Conservation (phyloP, 495 filamentous ascomycete species). For the Viridothelium virens region DNA sequence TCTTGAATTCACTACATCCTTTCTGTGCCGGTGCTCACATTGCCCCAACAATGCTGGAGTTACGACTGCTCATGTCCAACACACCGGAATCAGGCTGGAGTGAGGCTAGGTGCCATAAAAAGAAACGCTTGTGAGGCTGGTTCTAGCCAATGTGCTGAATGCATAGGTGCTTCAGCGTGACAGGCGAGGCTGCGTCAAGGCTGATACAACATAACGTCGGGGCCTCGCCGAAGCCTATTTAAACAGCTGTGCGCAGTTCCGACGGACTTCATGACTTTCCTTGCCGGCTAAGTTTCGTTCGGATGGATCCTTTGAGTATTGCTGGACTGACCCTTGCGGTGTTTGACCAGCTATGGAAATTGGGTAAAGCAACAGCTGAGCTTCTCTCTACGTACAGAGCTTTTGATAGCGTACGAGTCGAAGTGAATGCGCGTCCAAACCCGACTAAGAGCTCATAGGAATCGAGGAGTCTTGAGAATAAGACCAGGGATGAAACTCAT, state of each 20-base stretch:
- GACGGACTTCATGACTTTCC: not conserved
- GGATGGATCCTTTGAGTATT: slow-evolving; percentile 5
- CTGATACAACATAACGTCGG: not conserved
- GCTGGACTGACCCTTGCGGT: not conserved
- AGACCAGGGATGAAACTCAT: not conserved
- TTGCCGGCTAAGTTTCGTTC: not conserved
- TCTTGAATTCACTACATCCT: not conserved
- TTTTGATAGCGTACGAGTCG: not conserved
- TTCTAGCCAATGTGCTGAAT: not conserved
- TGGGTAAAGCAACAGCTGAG: not conserved
- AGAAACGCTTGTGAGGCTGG: not conserved
- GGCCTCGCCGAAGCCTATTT: not conserved
- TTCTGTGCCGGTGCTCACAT: not conserved
- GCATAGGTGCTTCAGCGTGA: not conserved
- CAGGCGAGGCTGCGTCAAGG: not conserved
- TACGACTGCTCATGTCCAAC: not conserved
- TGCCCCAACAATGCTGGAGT: not conserved
- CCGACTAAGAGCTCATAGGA: not conserved
- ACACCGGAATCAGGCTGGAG: not conserved
- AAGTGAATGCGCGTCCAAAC: not conserved
- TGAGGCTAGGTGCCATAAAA: not conserved
- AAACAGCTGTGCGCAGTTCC: not conserved
- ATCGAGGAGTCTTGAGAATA: not conserved
- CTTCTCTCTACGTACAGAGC: not conserved
- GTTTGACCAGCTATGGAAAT: not conserved